Evolutionary conservation across 2,329 filamentous ascomycete species (phyloP), one percentile per base, ranked within the genome.

Genomic region (Calonectria pseudoturangicola): DNA sequence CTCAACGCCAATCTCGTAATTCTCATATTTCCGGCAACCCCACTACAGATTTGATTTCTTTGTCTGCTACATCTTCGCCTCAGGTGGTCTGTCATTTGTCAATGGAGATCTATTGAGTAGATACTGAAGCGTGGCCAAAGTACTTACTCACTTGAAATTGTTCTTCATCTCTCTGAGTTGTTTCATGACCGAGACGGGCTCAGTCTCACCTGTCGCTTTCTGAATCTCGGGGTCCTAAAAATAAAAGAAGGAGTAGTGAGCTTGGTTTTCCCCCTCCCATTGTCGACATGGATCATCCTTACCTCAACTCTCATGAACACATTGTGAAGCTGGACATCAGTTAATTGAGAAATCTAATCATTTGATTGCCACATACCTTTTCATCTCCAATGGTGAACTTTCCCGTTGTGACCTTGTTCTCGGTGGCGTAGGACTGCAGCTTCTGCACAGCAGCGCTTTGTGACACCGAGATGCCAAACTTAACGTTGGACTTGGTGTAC

Each of bases 331-430:
- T 96, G 75, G 5, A n/a, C 7, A 36, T 21, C 41, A 76, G 71
- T 18, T 8, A 8, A 41, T 43, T n/a, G 48, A 2, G 2, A 10
- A 2, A 33, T 15, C 3, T 1, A 15, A 25, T 51, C 21, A 25
- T 12, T 28, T 4, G 13, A 8, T 9, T 12, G 47, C 8, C 25
- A 25, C 84, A 70, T 84, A 95, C 94, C 93, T 98, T 98, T 86
- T 99, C 97, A 81, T 99, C 95, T 0, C 93, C 96, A 84, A 99
- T 98, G 0, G 96, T 99, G 79, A 98, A 98, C 81, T 95, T 94
- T 58, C 97, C 97, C 83, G 98, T 96, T 1, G 97, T 98, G 86
- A 98, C 91, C 85, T 92, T 88, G 84, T 98, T 96, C 73, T 90
- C 88, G 68, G 94, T 91, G 1, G 95, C 94, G 83, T 95, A 98